Base-by-base conservation (phyloP, 305 asterid species). In the Plantago rigida region DNA sequence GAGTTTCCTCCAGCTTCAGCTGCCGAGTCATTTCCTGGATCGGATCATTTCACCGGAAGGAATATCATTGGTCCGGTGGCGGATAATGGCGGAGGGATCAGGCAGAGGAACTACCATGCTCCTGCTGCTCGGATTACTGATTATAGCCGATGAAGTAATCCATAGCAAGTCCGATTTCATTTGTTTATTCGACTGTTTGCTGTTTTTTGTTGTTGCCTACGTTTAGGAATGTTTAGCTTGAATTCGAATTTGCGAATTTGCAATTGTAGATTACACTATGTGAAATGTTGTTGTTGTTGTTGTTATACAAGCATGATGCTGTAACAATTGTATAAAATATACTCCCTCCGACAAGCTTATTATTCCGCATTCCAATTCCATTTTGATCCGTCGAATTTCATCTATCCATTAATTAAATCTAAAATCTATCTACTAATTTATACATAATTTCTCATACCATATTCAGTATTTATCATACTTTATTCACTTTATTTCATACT, bases 1-100 rank as follows among this genome's bases (percentile, higher is more conserved):
- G 82, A 83, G n/a, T 74, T 75, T 56, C 90, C 73, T 10, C 74
- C 71, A 14, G 55, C 78, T 0, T 68, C 79, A 24, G 58, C 67
- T 2, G 7, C 45, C 51, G 81, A 72, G 62, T 51, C 58, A 44
- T 17, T 60, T 36, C 46, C 59, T 0, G 54, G 48, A 9, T 42
- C 74, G 17, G 69, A 69, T 29, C 60, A 66, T 52, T 48, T 66
- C 42, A 59, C 74, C 44, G 72, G 24, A 46, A 15, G 44, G n/a
- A 78, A 66, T 65, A 76, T 78, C 73, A 67, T 61, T 78, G 54
- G 54, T 51, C 56, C 31, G 31, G 58, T 22, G 41, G 62, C 52
- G 44, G 74, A 56, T 34, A 39, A 26, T 59, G 70, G 68, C 41
- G 31, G 5, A 36, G 44, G 9, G 6, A 17, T 58, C 67, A 66